Evolutionary conservation across 139 green algal species (phyloP), one percentile per base, ranked within the genome.

Genomic region (Ettlia oleoabundans): DNA sequence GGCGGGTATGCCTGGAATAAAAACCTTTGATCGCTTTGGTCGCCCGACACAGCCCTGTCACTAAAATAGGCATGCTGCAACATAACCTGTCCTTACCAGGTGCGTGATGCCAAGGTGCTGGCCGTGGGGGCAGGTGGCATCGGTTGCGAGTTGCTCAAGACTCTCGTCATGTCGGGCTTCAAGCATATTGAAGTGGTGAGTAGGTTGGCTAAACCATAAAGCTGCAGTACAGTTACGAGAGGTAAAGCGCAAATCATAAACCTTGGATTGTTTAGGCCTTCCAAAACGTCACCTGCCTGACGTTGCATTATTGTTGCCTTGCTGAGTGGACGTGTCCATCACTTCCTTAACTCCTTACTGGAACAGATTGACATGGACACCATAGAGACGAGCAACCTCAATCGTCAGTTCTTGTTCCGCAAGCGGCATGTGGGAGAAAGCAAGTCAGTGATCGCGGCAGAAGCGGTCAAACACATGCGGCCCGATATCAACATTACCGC

Each of bases 91-190:
- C n/a, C n/a, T n/a, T n/a, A n/a, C n/a, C n/a, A 86, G 85, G 55
- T 96, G 40, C 76, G 68, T 21, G 58, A 80, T 1, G 88, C 91
- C 0, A 94, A 92, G 37, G 92, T 99, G 55, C 87, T 99, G 8
- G 91, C 91, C 52, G 95, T 99, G 1, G 97, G 97, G 1, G 97
- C 97, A 10, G 97, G 97, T 18, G 97, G 97, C 24, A 99, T 99
- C 33, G 97, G 97, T 4, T 99, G 97, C 83, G 97, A 99, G 86
- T 89, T 99, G 40, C 84, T 99, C 13, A 99, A 99, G 80, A 99
- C 97, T 4, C 89, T 99, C 38, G 96, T 95, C 15, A 88, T 98
- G 43, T 88, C 86, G 4, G 96, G 96, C 3, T 99, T 99, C 72
- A 63, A 89, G 42, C 84, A 98, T 81, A 95, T 99, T 41, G 83